Conservation (phyloP, 768 basidiomycete species). For the Lenzites betulinus region DNA sequence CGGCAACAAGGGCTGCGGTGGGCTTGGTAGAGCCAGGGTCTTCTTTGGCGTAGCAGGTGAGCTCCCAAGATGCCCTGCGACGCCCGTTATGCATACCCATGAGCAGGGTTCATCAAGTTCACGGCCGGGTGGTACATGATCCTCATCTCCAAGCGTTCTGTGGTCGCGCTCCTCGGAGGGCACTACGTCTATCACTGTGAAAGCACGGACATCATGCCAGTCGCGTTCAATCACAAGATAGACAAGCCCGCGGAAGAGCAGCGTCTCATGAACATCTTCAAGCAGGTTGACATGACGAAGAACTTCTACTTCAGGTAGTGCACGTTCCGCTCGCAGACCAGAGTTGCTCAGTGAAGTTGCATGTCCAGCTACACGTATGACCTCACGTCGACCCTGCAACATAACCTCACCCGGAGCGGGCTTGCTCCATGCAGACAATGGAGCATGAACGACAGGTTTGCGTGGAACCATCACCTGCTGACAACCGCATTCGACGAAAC, state of each 20-base stretch:
- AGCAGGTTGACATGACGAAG: constrained; percentile 97
- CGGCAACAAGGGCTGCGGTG: constrained; percentile 87
- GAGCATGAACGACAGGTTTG: constrained; percentile 84
- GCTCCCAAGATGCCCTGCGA: constrained; percentile 15
- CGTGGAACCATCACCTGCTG: constrained; percentile 94
- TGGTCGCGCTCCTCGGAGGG: constrained; percentile 91
- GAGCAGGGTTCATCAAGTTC: constrained; percentile 85
- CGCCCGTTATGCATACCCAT: not conserved
- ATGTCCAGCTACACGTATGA: constrained; percentile 87
- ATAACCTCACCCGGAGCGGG: constrained; percentile 72
- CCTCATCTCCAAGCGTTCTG: constrained; percentile 83
- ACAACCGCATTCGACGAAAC: constrained; percentile 59
- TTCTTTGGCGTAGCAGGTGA: constrained; percentile 85
- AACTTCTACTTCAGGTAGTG: constrained; percentile 95
- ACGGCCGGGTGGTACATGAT: constrained; percentile 98
- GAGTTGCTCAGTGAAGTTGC: not conserved
- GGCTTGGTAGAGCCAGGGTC: constrained; percentile 73
- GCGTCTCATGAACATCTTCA: constrained; percentile 86
- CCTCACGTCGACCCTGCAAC: constrained; percentile 92
- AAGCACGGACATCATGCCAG: constrained; percentile 78
- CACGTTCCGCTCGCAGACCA: no score
- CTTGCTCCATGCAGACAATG: constrained; percentile 48
- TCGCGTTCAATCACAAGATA: constrained; percentile 77
- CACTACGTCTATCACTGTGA: constrained; percentile 98
- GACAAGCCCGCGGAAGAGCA: constrained; percentile 91